Base-by-base conservation (phyloP, 1,139 yeast genomes). In the Diutina catenulata region DNA sequence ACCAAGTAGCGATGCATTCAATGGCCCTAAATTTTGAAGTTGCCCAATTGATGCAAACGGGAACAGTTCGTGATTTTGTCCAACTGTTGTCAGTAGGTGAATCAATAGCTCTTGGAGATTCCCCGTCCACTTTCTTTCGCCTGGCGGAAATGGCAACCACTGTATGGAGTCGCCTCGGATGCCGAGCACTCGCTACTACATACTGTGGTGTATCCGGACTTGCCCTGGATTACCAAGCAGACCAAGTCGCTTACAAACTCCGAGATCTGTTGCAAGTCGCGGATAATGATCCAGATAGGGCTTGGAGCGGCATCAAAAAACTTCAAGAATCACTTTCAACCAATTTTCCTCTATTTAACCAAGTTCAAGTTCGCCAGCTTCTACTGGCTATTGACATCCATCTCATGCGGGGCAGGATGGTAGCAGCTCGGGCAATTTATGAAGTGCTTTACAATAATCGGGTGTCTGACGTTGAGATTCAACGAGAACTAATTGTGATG, bases 11-110 rank as follows among this genome's bases (percentile, higher is more conserved):
- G 6, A 19, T 31, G 19, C 22, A 31, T 13, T 9, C 35, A 8
- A 21, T 31, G 23, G 35, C 35, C 6, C n/a, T n/a, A 18, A 31
- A 21, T 9, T 31, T 19, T 14, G 24, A 31, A 25, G 35, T 14
- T 4, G 25, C 25, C n/a, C 35, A 21, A 14, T 21, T 21, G n/a
- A 21, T 31, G 35, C 8, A 14, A n/a, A 11, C n/a, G 15, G 35
- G 35, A 3, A 13, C 3, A 9, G 10, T 21, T 7, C 35, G 25
- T 20, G 35, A 31, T 26, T 31, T 21, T 14, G 21, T 31, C 25
- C 25, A 31, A 31, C 35, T 31, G 35, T 2, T 31, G 13, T 9
- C 13, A n/a, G n/a, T n/a, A n/a, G n/a, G n/a, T n/a, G n/a, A n/a
- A n/a, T n/a, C n/a, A n/a, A n/a, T n/a, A n/a, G n/a, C n/a, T n/a